These are phyloP conservation scores for Dillenia suffruticosa DNA, from an alignment of 164 flowering plant species.

Conservation along the genomic window DNA sequence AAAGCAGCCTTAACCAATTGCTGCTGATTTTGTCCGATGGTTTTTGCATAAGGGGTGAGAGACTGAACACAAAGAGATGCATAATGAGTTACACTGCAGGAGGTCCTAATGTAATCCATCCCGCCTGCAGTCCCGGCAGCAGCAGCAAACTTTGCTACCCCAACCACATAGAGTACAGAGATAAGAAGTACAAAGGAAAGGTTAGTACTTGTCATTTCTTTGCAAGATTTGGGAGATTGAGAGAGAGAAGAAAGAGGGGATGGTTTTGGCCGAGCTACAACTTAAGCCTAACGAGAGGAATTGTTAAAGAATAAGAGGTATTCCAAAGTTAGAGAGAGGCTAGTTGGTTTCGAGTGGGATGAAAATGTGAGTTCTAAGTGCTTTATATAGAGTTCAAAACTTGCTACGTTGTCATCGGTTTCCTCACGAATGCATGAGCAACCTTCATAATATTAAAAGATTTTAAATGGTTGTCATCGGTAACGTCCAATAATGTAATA, in stretches of 20 bases:
- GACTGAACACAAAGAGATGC: conserved; percentile 24
- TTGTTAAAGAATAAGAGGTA: no score
- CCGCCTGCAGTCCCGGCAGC: background rate
- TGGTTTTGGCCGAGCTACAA: no score
- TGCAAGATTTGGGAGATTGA: background rate
- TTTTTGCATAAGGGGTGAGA: conserved; percentile 13
- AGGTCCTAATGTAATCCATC: conserved; percentile 22
- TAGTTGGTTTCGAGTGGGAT: no score
- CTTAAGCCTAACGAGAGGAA: no score
- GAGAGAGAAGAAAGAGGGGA: background rate
- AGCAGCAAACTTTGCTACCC: background rate
- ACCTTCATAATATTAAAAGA: no score
- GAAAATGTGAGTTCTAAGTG: no score
- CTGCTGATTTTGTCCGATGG: conserved; percentile 19
- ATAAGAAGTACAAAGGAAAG: background rate
- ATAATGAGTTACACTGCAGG: conserved; percentile 23
- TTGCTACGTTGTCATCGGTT: no score
- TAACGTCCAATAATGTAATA: no score
- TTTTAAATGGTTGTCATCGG: no score
- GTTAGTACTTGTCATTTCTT: conserved; percentile 1
- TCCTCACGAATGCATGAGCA: no score
- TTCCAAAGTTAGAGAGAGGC: no score
- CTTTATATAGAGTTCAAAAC: no score
- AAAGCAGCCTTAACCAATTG: conserved; percentile 28
- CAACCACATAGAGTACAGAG: background rate